Conservation (phyloP, 192 early-diverging fungal species). For the Phycomyces nitens region DNA sequence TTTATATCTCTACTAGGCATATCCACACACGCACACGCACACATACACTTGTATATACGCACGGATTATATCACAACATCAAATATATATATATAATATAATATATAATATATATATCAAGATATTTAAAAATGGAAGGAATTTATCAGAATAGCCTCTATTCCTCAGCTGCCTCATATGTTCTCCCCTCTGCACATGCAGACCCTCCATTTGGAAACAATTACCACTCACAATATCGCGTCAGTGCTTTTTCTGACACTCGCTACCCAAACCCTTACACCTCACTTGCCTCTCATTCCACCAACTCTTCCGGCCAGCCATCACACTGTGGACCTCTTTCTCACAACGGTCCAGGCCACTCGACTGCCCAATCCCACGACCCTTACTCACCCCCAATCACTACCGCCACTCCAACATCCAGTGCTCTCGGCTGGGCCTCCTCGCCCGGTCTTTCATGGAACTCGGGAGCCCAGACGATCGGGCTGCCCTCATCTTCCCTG, state of each 20-base stretch:
- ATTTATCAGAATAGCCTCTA: conserved; percentile 21
- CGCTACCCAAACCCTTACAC: neutral
- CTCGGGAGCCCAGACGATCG: conserved; percentile 5
- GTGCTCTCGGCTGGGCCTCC: neutral
- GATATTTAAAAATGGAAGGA: conserved; percentile 20
- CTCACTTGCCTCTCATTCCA: neutral
- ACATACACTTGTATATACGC: neutral
- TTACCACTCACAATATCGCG: conserved; percentile 8
- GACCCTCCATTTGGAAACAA: conserved; percentile 8
- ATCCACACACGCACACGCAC: neutral
- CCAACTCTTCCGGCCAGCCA: neutral
- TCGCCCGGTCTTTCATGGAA: conserved; percentile 17
- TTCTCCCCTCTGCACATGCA: conserved; percentile 6
- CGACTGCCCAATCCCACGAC: conserved; percentile 7
- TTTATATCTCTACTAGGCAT: neutral
- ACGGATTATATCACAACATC: neutral
- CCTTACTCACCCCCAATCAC: neutral
- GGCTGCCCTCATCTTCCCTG: conserved; percentile 11
- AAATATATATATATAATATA: no score
- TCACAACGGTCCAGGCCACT: conserved; percentile 9
- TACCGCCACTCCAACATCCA: neutral
- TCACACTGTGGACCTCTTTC: conserved; percentile 3
- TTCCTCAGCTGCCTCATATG: conserved; percentile 15
- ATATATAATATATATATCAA: no score
- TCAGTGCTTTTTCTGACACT: conserved; percentile 17